Percentiles rank a stretch among this genome's conserved stretches.
These are phyloP conservation scores for Populus simonii DNA, from an alignment of 345 rosid genomes.

Conservation along the genomic window DNA sequence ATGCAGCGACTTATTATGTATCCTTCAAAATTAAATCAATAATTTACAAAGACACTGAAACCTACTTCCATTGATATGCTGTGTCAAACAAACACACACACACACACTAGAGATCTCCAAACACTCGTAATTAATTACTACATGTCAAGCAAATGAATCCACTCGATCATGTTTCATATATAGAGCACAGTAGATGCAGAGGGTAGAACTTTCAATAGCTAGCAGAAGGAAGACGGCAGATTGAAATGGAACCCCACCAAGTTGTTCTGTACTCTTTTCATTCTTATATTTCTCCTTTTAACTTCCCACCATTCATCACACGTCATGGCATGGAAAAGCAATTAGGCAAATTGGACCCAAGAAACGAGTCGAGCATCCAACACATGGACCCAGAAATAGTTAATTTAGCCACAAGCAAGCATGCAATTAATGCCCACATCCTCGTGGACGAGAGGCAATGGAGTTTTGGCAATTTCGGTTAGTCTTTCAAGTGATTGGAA, in stretches of 20 bases:
- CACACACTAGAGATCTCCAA: too few species aligned
- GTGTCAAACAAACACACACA: too few species aligned
- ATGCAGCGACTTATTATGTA: too few species aligned
- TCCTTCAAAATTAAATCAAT: too few species aligned
- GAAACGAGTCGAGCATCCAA: constrained; percentile 33
- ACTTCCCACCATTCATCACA: not conserved
- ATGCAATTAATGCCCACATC: constrained; percentile 10
- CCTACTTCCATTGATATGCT: too few species aligned
- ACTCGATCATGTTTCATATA: too few species aligned
- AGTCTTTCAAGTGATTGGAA: constrained; percentile 28
- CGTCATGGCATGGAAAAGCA: not conserved
- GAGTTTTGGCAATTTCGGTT: constrained; percentile 8
- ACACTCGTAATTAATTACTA: too few species aligned
- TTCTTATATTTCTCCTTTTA: not conserved
- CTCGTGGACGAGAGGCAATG: constrained; percentile 17
- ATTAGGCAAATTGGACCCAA: constrained; percentile 33
- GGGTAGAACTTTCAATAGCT: too few species aligned
- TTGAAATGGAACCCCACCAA: not conserved
- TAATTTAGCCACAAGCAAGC: constrained; percentile 24
- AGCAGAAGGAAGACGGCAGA: too few species aligned
- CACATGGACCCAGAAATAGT: constrained; percentile 34
- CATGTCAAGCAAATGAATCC: too few species aligned
- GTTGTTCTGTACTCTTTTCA: not conserved
- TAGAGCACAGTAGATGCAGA: too few species aligned
- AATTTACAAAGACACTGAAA: too few species aligned